Evolutionary conservation across 164 flowering plant species (phyloP), one percentile per base, ranked within the genome.

Genomic region (Vitis riparia): DNA sequence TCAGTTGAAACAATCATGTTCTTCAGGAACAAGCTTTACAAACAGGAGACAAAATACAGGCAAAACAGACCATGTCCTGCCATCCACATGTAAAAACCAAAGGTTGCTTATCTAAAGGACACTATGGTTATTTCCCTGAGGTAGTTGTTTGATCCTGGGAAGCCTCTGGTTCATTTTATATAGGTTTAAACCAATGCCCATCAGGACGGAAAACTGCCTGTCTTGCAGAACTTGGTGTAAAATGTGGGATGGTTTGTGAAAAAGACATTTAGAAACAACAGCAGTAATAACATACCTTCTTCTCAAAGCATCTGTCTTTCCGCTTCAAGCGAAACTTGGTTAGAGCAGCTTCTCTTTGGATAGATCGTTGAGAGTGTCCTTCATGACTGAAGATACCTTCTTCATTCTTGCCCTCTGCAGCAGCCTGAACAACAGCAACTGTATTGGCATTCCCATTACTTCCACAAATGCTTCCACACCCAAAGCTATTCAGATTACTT

Each of bases 281-380:
- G 47, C 9, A 8, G 44, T 50, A 17, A 60, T 50, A 14, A 48
- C 32, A 14, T 78, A 91, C 98, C 97, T 89, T 93, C 75, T 93
- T 93, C 51, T 91, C 97, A 78, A 66, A 95, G 84, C 99, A 92
- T 79, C 99, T 85, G 11, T 90, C 99, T 77, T 95, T 93, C 65
- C 99, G 84, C 85, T 95, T 95, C 85, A 86, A 59, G 48, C 99
- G 86, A 65, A 95, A 95, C 78, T 95, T 95, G 32, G 63, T 81
- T 23, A 95, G 78, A 68, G 99, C 99, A 17, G 90, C 97, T 84
- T 93, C 96, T 81, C 99, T 88, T 73, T 90, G 90, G 27, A 77
- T 69, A 32, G 87, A 80, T 49, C 87, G 85, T 67, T 75, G 75
- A 13, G 73, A 68, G 68, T 73, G 82, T 55, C 80, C 83, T 32